These are phyloP conservation scores for Neostapfia colusana DNA, from an alignment of 176 grass and related monocot genomes.

Conservation along the genomic window DNA sequence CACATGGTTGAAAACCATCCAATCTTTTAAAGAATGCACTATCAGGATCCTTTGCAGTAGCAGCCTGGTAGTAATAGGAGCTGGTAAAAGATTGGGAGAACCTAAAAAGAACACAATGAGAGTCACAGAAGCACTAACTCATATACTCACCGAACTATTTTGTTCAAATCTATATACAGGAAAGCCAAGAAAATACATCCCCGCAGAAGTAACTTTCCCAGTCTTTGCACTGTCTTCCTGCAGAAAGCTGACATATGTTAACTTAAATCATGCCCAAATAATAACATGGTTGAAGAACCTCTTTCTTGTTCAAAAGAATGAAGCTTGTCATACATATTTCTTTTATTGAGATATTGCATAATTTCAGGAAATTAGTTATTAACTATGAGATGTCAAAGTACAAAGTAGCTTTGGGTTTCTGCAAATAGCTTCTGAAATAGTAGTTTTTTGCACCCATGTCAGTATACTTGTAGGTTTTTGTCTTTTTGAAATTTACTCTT, in stretches of 20 bases:
- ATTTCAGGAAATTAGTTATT: constrained; percentile 10
- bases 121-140: constrained; percentile 8
- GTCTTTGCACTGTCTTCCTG: constrained; percentile 89
- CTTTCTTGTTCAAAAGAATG: not conserved
- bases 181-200: constrained; percentile 97
- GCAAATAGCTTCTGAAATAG: too few relatives aligned
- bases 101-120: constrained; percentile 9
- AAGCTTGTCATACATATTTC: constrained; percentile 11
- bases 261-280: constrained; percentile 37
- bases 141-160: constrained; percentile 58
- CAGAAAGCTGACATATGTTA: constrained; percentile 42
- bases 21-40: constrained; percentile 97
- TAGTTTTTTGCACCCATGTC: too few relatives aligned
- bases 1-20: constrained; percentile 96
- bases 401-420: not conserved
- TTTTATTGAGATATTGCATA: not conserved
- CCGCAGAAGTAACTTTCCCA: constrained; percentile 77
- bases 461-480: too few relatives aligned
- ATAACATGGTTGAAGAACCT: not conserved
- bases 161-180: constrained; percentile 91
- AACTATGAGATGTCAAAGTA: not conserved
- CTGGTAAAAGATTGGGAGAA: constrained; percentile 16
- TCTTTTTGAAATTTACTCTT: too few relatives aligned
- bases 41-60: constrained; percentile 77
- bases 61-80: constrained; percentile 50